Evolutionary conservation across 2,329 filamentous ascomycete genomes (phyloP).

Genomic region (Aurifilum marmelostoma): DNA sequence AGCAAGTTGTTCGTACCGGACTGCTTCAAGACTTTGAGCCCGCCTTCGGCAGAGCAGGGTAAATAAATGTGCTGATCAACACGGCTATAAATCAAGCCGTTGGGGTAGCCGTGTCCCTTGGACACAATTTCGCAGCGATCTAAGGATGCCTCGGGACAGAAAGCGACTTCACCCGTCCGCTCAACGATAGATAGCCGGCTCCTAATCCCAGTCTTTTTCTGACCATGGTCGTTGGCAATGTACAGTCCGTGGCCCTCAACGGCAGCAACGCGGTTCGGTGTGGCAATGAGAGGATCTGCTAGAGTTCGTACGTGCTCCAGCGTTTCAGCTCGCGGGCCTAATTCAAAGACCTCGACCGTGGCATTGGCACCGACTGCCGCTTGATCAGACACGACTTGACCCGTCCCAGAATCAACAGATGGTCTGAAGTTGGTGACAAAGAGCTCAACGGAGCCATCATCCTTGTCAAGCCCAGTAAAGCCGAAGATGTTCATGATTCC

Average conservation of each 20-base stretch:
- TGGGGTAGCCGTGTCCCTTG: conserved; percentile 15
- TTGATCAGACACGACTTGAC: conserved; percentile 9
- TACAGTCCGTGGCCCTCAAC: conserved; percentile 8
- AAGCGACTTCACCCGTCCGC: conserved; percentile 15
- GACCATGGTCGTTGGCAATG: conserved; percentile 20
- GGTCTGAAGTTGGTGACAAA: conserved; percentile 36
- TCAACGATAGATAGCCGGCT: conserved; percentile 3
- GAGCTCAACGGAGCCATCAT: conserved; percentile 31
- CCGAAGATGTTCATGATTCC: conserved; percentile 38
- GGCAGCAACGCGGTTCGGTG: conserved; percentile 19
- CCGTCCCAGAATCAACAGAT: conserved; percentile 31
- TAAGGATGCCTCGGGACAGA: conserved; percentile 1
- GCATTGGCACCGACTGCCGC: conserved; percentile 10
- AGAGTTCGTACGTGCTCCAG: conserved; percentile 14
- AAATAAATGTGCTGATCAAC: conserved; percentile 17
- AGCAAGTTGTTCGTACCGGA: conserved; percentile 7
- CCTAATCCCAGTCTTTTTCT: conserved; percentile 5
- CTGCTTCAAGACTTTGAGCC: conserved; percentile 11
- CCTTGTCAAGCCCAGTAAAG: conserved; percentile 37
- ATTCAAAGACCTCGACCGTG: conserved; percentile 19
- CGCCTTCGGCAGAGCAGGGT: conserved; percentile 11
- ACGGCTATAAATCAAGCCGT: conserved; percentile 13
- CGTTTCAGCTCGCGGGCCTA: background rate
- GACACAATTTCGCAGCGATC: conserved; percentile 14
- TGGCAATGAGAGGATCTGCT: conserved; percentile 8